Percentiles rank a stretch among this genome's conserved stretches.
Evolutionary conservation across 352 stramenopile species (phyloP).

Genomic region (Globisporangium nunn): DNA sequence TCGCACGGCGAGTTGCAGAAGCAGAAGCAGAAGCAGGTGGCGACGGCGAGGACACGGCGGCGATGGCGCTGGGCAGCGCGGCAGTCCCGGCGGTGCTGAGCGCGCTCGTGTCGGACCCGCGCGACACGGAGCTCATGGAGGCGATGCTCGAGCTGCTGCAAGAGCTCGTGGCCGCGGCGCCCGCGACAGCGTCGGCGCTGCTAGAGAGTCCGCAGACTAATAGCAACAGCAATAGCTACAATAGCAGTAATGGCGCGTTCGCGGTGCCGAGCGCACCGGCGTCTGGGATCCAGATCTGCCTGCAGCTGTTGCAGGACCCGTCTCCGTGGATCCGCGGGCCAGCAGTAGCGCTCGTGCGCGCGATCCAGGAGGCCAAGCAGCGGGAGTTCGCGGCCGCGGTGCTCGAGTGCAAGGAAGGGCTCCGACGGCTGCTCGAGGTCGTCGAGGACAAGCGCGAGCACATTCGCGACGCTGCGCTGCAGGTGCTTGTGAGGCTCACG

Average conservation of each 20-base stretch:
- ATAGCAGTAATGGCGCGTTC: background rate
- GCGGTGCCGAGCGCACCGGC: constrained; percentile 5
- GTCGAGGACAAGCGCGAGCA: constrained; percentile 76
- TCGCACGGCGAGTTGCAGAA: constrained; percentile 20
- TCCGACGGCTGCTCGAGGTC: constrained; percentile 63
- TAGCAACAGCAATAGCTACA: background rate
- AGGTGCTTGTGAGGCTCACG: constrained; percentile 63
- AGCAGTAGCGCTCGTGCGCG: constrained; percentile 49
- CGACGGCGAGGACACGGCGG: background rate
- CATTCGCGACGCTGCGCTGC: constrained; percentile 67
- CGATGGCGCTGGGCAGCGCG: constrained; percentile 23
- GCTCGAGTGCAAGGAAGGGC: constrained; percentile 58
- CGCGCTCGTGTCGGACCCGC: constrained; percentile 61
- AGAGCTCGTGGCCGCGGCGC: constrained; percentile 31
- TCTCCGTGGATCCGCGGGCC: constrained; percentile 78
- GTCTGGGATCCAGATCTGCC: constrained; percentile 52
- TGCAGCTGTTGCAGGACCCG: constrained; percentile 66
- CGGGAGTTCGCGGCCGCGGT: constrained; percentile 35
- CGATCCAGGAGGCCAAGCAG: constrained; percentile 47
- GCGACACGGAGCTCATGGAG: constrained; percentile 83
- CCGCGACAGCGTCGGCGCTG: constrained; percentile 29
- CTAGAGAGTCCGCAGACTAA: constrained; percentile 18
- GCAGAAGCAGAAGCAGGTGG: background rate
- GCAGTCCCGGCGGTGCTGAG: constrained; percentile 48
- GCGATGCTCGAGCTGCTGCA: constrained; percentile 74